Conservation (phyloP, 306 rosid genomes). For the Trifolium subterraneum region DNA sequence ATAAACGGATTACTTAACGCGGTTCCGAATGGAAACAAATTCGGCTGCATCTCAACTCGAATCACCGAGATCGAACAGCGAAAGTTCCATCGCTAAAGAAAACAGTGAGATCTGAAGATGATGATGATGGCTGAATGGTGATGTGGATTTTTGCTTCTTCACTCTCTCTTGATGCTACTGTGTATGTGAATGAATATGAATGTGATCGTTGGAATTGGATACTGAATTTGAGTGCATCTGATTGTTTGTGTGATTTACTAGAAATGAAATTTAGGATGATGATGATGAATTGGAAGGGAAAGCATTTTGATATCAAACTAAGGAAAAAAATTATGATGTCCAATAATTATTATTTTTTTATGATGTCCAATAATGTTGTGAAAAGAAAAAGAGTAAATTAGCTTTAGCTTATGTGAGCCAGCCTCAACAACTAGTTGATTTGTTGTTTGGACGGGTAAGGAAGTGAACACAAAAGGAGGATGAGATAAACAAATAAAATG, state of each 20-base stretch:
- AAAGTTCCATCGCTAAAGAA: conserved; percentile 23
- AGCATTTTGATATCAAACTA: not conserved
- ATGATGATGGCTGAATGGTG: conserved; percentile 11
- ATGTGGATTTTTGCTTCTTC: conserved; percentile 11
- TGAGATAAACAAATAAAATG: too few relatives aligned
- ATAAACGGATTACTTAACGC: conserved; percentile 79
- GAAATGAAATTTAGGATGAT: not conserved
- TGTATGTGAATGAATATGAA: conserved; percentile 35
- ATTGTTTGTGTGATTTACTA: conserved; percentile 1
- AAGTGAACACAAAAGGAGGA: too few relatives aligned
- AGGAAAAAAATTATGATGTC: not conserved
- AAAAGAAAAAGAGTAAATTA: too few relatives aligned
- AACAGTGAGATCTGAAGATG: conserved; percentile 33
- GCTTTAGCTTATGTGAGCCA: too few relatives aligned
- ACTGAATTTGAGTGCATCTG: conserved; percentile 30
- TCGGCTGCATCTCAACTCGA: conserved; percentile 95
- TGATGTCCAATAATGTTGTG: too few relatives aligned
- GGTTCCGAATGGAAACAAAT: conserved; percentile 78
- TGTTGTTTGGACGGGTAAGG: too few relatives aligned
- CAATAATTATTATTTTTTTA: too few relatives aligned
- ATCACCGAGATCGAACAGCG: conserved; percentile 48
- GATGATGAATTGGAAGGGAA: not conserved
- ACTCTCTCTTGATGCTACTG: not conserved
- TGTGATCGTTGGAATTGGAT: not conserved
- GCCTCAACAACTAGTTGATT: too few relatives aligned